phyloP scores from a whole-genome alignment of 805 yeast species.

The Saccharomyces kudriavzevii region DNA sequence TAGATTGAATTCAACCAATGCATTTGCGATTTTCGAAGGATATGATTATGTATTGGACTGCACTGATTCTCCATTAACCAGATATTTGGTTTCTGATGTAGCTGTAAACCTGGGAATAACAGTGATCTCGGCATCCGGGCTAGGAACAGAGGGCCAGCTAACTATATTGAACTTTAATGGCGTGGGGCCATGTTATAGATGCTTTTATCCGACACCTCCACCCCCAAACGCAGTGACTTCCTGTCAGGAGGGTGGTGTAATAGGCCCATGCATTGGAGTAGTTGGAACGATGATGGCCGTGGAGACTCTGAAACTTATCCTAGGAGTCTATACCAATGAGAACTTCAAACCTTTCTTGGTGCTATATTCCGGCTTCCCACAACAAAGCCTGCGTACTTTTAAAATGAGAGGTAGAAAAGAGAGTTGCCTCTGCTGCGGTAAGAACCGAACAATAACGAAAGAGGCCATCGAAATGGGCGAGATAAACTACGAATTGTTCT shows the following conservation, averaged over 20 bases:
- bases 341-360: constrained; percentile 62
- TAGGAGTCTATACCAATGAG: constrained; percentile 43
- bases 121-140: constrained; percentile 85
- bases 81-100: constrained; percentile 82
- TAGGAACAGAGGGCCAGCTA: constrained; percentile 86
- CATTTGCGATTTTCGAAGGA: constrained; percentile 48
- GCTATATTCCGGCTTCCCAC: constrained; percentile 59
- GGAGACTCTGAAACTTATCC: constrained; percentile 70
- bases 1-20: constrained; percentile 47
- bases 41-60: constrained; percentile 85
- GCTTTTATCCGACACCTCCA: constrained; percentile 88
- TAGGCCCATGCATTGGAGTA: constrained; percentile 94
- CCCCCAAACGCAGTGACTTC: constrained; percentile 72
- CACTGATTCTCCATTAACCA: constrained; percentile 83
- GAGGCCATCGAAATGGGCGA: constrained; percentile 38
- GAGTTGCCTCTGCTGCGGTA: constrained; percentile 60
- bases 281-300: constrained; percentile 85
- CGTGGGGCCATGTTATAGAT: constrained; percentile 86
- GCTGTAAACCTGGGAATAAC: constrained; percentile 63
- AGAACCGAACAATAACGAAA: constrained; percentile 41
- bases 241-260: constrained; percentile 88
- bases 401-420: constrained; percentile 65
- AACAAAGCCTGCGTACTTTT: constrained; percentile 60
- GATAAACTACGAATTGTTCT: constrained; percentile 63
- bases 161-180: constrained; percentile 59